Evolutionary conservation across 495 filamentous ascomycete genomes (phyloP).

Genomic region (Neurospora hispaniola): DNA sequence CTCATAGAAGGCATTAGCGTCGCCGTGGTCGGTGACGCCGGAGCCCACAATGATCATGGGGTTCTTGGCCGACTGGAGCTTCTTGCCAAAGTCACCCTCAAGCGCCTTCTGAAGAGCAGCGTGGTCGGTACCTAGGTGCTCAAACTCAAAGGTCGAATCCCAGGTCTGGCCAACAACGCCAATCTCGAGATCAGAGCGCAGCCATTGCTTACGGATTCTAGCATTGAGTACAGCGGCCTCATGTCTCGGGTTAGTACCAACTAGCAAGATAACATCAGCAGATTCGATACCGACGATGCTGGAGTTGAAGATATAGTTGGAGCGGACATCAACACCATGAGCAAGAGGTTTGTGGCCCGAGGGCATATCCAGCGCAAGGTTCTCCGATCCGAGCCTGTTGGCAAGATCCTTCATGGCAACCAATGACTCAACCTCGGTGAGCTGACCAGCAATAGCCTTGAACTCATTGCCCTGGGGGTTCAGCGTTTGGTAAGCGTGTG

Average conservation of each 20-base stretch:
- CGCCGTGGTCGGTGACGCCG: slow-evolving; percentile 75
- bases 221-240: slow-evolving; percentile 93
- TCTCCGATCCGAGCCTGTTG: slow-evolving; percentile 93
- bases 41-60: slow-evolving; percentile 96
- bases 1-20: slow-evolving; percentile 89
- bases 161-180: slow-evolving; percentile 86
- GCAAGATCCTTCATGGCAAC: slow-evolving; percentile 95
- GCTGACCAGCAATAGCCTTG: slow-evolving; percentile 85
- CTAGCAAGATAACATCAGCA: slow-evolving; percentile 80
- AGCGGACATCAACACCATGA: slow-evolving; percentile 87
- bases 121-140: slow-evolving; percentile 72
- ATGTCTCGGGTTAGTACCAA: slow-evolving; percentile 89
- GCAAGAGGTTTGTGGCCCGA: slow-evolving; percentile 72
- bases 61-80: slow-evolving; percentile 72
- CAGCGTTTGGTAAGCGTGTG: slow-evolving; percentile 60
- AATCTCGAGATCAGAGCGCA: slow-evolving; percentile 88
- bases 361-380: slow-evolving; percentile 85
- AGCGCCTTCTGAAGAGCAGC: slow-evolving; percentile 73
- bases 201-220: slow-evolving; percentile 93
- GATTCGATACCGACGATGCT: slow-evolving; percentile 88
- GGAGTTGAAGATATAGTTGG: slow-evolving; percentile 94
- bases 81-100: slow-evolving; percentile 81
- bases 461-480: slow-evolving; percentile 82
- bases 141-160: slow-evolving; percentile 84
- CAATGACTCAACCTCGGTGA: slow-evolving; percentile 82